A percentile compares a stretch with the other conserved stretches of the same genome.
phyloP scores from a whole-genome alignment of 495 filamentous ascomycete species.

The Penicillium paradoxum region DNA sequence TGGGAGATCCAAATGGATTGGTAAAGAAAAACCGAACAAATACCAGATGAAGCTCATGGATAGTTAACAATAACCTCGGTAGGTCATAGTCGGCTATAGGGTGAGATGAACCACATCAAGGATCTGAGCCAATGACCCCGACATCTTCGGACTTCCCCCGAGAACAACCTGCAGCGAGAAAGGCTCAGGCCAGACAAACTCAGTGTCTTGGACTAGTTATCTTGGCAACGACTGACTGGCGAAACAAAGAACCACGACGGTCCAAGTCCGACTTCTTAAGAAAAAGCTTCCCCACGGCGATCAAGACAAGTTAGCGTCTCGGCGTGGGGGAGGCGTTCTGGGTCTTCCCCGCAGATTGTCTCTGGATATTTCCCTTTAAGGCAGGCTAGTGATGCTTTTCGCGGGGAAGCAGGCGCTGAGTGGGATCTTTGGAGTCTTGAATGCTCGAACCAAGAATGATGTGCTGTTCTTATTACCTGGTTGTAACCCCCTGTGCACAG shows the following conservation, averaged over 20 bases:
- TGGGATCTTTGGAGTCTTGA: background rate
- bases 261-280: background rate
- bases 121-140: too few relatives aligned
- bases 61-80: too few relatives aligned
- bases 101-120: too few relatives aligned
- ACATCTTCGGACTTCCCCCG: conserved; percentile 19
- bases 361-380: background rate
- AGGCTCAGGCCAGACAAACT: background rate
- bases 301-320: too few relatives aligned
- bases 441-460: background rate
- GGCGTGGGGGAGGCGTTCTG: conserved; percentile 4
- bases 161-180: background rate
- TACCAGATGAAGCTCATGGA: too few relatives aligned
- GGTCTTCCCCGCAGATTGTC: conserved; percentile 17
- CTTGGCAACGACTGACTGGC: background rate
- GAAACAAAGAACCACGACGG: background rate
- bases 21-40: too few relatives aligned
- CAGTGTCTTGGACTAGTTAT: background rate
- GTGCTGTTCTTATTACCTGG: background rate
- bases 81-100: too few relatives aligned
- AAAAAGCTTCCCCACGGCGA: background rate
- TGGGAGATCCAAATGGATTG: too few relatives aligned
- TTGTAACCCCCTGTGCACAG: background rate
- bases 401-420: conserved; percentile 5
- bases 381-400: conserved; percentile 6